A percentile compares a stretch with the other conserved stretches of the same genome.
Conservation (phyloP, 129 eudicot species). For the Arctium minus region DNA sequence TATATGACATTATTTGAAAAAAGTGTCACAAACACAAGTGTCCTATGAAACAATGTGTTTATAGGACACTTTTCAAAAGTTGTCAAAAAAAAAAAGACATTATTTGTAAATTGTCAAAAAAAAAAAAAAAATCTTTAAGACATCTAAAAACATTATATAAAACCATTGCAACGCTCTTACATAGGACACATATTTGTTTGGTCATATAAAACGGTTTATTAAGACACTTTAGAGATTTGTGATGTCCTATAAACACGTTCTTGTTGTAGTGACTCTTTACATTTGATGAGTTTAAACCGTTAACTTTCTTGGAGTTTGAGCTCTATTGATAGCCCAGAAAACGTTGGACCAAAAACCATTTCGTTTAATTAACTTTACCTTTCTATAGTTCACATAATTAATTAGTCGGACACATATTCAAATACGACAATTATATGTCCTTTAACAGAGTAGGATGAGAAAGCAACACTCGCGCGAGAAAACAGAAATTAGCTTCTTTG, state of each 20-base stretch:
- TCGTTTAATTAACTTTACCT: background rate
- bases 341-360: background rate
- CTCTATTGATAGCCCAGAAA: background rate
- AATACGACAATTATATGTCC: background rate
- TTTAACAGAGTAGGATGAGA: background rate
- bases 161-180: no score
- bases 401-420: background rate
- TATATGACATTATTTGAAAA: no score
- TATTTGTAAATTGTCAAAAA: no score
- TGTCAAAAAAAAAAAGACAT: background rate
- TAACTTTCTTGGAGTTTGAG: background rate
- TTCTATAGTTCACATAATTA: background rate
- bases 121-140: background rate
- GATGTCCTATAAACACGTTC: background rate
- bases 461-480: constrained; percentile 6
- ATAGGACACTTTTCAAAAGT: background rate
- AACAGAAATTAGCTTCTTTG: background rate
- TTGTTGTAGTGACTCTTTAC: background rate
- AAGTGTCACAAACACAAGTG: no score
- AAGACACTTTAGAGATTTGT: background rate
- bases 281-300: background rate
- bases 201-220: background rate
- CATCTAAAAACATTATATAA: no score
- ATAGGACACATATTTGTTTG: no score
- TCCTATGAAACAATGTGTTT: background rate